phyloP scores from a whole-genome alignment of 192 early-diverging fungal species.

The Backusella circina region DNA sequence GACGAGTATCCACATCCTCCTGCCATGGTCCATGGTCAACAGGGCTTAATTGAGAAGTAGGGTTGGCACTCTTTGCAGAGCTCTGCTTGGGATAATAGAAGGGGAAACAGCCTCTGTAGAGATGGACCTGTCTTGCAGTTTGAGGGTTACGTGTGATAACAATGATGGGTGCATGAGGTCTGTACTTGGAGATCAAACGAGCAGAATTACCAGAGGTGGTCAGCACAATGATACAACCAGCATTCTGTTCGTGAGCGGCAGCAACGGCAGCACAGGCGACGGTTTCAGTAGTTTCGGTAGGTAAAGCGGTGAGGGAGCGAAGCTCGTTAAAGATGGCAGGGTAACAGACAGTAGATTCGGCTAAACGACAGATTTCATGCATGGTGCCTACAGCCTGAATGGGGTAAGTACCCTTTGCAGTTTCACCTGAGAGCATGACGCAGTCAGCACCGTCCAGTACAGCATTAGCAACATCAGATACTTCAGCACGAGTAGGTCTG shows the following conservation, averaged over 20 bases:
- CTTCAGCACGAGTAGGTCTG: conserved; percentile 98
- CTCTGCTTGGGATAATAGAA: conserved; percentile 61
- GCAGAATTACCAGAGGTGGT: conserved; percentile 90
- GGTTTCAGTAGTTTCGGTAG: conserved; percentile 85
- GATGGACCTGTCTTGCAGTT: conserved; percentile 71
- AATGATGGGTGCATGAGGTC: conserved; percentile 87
- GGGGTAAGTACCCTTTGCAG: conserved; percentile 93
- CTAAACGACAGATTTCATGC: conserved; percentile 87
- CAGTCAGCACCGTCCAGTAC: conserved; percentile 97
- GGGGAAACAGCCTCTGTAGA: conserved; percentile 80
- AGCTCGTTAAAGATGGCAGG: conserved; percentile 91
- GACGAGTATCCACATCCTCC: conserved; percentile 75
- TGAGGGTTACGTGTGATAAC: conserved; percentile 82
- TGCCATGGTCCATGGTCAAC: conserved; percentile 67
- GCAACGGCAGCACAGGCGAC: conserved; percentile 88
- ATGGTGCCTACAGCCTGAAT: conserved; percentile 91
- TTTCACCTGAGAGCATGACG: conserved; percentile 99
- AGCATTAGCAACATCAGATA: conserved; percentile 98
- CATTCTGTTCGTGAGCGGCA: conserved; percentile 78
- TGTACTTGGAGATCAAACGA: conserved; percentile 89
- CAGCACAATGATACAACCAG: conserved; percentile 86
- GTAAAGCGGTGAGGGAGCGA: conserved; percentile 67
- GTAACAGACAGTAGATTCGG: conserved; percentile 94
- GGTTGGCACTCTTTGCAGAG: conserved; percentile 1
- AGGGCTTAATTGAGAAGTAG: conserved; percentile 29